Conservation (phyloP, 2,329 filamentous ascomycete species). For the Calonectria fujianensis region DNA sequence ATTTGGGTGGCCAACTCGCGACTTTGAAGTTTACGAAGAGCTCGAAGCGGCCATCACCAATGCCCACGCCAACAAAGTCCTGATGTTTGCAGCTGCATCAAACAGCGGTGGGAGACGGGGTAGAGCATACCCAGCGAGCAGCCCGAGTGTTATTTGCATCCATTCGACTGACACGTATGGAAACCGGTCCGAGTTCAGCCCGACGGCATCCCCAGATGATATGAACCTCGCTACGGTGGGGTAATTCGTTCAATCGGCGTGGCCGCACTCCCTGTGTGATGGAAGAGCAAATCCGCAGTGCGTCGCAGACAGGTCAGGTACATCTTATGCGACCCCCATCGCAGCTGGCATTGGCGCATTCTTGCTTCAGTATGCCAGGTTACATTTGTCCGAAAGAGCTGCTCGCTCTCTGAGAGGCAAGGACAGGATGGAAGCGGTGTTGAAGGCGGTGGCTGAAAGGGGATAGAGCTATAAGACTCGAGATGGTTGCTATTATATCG, state of each 20-base stretch:
- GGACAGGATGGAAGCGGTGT: slow-evolving; percentile 30
- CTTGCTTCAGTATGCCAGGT: slow-evolving; percentile 26
- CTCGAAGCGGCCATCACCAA: not conserved
- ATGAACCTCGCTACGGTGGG: slow-evolving; percentile 34
- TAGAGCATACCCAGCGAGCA: slow-evolving; percentile 39
- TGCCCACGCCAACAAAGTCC: not conserved
- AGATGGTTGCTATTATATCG: slow-evolving; percentile 31
- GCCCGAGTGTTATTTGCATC: slow-evolving; percentile 36
- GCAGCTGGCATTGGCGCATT: slow-evolving; percentile 29
- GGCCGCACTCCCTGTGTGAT: slow-evolving; percentile 32
- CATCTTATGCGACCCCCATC: slow-evolving; percentile 39
- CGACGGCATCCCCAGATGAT: slow-evolving; percentile 17
- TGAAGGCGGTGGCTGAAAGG: slow-evolving; percentile 23
- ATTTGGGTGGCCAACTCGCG: slow-evolving; percentile 39
- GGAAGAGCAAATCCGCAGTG: not conserved
- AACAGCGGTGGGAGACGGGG: slow-evolving; percentile 33
- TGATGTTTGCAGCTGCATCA: slow-evolving; percentile 41
- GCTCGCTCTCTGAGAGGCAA: not conserved
- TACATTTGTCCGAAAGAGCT: slow-evolving; percentile 18
- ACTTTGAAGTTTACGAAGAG: slow-evolving; percentile 25
- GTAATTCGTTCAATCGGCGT: slow-evolving; percentile 34
- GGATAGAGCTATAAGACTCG: slow-evolving; percentile 19
- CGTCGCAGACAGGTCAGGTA: slow-evolving; percentile 21
- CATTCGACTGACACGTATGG: slow-evolving; percentile 41
- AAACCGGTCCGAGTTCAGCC: slow-evolving; percentile 34